Percentiles rank a stretch among this genome's conserved stretches.
phyloP scores from a whole-genome alignment of 2,329 filamentous ascomycete genomes.

The Colletotrichum chrysophilum region DNA sequence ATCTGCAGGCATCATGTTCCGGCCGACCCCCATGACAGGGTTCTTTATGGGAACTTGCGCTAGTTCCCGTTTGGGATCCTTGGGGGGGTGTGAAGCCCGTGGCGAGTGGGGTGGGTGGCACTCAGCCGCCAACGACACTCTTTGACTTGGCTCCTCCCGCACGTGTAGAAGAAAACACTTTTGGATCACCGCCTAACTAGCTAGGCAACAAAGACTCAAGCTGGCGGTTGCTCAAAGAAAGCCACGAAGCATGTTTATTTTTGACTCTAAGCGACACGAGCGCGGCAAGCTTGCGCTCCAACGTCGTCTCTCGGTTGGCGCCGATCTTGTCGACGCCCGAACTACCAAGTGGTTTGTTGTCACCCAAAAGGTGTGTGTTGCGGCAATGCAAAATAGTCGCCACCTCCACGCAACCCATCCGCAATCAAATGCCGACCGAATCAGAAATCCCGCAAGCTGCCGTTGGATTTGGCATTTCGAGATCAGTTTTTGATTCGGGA shows the following conservation, averaged over 20 bases:
- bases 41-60: conserved; percentile 18
- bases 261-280: not conserved
- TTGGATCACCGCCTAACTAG: not conserved
- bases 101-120: conserved; percentile 17
- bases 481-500: not conserved
- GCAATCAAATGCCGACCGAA: not conserved
- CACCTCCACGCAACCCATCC: not conserved
- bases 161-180: conserved; percentile 3
- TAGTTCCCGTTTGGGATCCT: conserved; percentile 21
- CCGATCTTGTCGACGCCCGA: not conserved
- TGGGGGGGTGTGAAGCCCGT: conserved; percentile 15
- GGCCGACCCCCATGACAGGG: conserved; percentile 10
- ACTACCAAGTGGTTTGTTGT: not conserved
- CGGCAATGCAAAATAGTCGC: not conserved
- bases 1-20: conserved; percentile 21
- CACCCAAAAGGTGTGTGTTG: not conserved
- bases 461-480: not conserved
- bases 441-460: not conserved
- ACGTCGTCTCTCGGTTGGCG: not conserved
- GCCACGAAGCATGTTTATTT: not conserved
- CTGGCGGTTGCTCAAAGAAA: not conserved
- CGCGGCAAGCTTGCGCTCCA: not conserved
- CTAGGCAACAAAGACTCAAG: not conserved
- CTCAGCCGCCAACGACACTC: not conserved
- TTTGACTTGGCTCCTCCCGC: conserved; percentile 1